These are phyloP conservation scores for Ustilago esculenta DNA, from an alignment of 1,284 basidiomycete genomes.

Conservation along the genomic window DNA sequence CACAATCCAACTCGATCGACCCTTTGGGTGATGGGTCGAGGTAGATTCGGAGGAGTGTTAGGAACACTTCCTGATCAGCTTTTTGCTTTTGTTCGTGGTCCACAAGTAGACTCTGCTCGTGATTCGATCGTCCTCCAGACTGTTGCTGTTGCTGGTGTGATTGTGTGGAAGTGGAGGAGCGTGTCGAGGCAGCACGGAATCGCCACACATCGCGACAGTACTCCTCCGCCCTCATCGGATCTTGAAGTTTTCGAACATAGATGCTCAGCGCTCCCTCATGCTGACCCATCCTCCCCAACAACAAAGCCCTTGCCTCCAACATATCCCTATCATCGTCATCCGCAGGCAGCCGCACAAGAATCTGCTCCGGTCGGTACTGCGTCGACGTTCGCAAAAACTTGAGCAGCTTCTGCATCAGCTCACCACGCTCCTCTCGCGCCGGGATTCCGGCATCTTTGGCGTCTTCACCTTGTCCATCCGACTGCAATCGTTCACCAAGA, in stretches of 20 bases:
- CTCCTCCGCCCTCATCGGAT: slow-evolving; percentile 85
- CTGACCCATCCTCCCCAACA: slow-evolving; percentile 86
- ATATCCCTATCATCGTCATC: slow-evolving; percentile 76
- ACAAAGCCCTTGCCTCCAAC: slow-evolving; percentile 82
- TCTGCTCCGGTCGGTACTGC: slow-evolving; percentile 79
- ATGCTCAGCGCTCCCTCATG: slow-evolving; percentile 92
- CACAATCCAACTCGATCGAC: slow-evolving; percentile 70
- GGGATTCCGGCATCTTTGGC: background rate
- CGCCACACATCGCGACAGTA: slow-evolving; percentile 59
- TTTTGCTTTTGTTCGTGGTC: slow-evolving; percentile 34
- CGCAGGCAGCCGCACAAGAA: slow-evolving; percentile 79
- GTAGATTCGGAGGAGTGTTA: slow-evolving; percentile 86
- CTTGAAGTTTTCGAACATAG: slow-evolving; percentile 85
- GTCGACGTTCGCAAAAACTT: slow-evolving; percentile 79
- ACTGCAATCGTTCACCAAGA: slow-evolving; percentile 50
- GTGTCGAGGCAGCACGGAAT: slow-evolving; percentile 5
- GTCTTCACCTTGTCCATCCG: background rate
- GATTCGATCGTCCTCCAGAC: slow-evolving; percentile 21
- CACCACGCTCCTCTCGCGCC: slow-evolving; percentile 62
- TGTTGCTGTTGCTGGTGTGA: slow-evolving; percentile 1
- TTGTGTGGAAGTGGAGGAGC: background rate
- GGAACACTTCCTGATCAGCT: slow-evolving; percentile 73
- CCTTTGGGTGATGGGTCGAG: slow-evolving; percentile 70
- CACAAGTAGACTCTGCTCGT: slow-evolving; percentile 36
- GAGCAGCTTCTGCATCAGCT: slow-evolving; percentile 77